Conservation (phyloP, 2,329 filamentous ascomycete species). For the Leptosphaerulina australis region DNA sequence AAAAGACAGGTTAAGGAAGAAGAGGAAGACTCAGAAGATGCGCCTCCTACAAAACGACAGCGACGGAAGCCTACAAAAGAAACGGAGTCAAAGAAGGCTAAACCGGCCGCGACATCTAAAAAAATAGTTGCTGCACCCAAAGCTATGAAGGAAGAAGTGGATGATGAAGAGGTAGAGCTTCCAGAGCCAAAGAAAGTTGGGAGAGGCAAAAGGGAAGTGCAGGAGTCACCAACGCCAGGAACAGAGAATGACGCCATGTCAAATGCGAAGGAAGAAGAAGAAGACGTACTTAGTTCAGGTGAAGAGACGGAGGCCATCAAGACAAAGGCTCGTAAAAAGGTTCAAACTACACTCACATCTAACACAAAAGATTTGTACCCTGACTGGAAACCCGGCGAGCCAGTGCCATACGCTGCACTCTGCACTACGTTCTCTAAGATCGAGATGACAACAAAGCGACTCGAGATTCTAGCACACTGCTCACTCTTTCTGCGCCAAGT, state of each 20-base stretch:
- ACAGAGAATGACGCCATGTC: conserved; percentile 29
- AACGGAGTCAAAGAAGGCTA: conserved; percentile 16
- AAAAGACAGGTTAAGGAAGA: conserved; percentile 37
- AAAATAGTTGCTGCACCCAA: conserved; percentile 19
- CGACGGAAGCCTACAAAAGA: conserved; percentile 39
- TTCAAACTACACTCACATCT: conserved; percentile 75
- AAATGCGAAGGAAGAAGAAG: conserved; percentile 43
- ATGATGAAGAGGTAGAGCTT: conserved; percentile 32
- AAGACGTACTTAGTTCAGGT: conserved; percentile 59
- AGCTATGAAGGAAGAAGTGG: conserved; percentile 15
- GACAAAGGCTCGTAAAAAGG: conserved; percentile 77
- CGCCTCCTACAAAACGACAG: conserved; percentile 45
- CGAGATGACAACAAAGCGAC: conserved; percentile 89
- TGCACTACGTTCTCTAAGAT: conserved; percentile 94
- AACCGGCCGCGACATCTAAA: conserved; percentile 22
- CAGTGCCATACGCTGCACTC: conserved; percentile 91
- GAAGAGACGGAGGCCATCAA: conserved; percentile 72
- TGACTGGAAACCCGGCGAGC: conserved; percentile 87
- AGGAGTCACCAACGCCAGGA: conserved; percentile 32
- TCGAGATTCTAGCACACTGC: conserved; percentile 88
- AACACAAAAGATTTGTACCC: conserved; percentile 82
- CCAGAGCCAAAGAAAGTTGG: conserved; percentile 21
- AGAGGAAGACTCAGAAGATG: conserved; percentile 46
- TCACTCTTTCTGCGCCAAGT: conserved; percentile 92
- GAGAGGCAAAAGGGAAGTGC: conserved; percentile 27